Conservation (phyloP, 1,284 basidiomycete genomes). For the Ceratobasidium sp. region DNA sequence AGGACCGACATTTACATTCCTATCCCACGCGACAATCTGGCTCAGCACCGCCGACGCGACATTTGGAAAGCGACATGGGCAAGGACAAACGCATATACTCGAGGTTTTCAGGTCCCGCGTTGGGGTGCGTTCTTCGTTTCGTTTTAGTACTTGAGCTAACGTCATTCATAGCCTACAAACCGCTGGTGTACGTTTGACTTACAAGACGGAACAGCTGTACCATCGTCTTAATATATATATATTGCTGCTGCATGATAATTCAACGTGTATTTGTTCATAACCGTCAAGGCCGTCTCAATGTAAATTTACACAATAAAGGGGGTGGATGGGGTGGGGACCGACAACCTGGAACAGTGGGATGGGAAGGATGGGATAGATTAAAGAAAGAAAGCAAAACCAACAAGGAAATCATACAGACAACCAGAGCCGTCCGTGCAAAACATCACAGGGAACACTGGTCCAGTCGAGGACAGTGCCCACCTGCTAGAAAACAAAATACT, state of each 20-base stretch:
- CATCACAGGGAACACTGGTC: no score
- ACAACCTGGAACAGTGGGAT: conserved; percentile 83
- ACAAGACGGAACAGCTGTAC: neutral
- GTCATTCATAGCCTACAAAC: neutral
- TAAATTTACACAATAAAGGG: conserved; percentile 7
- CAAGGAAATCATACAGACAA: neutral
- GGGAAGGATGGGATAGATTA: neutral
- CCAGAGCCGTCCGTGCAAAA: neutral
- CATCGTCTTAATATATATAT: no score
- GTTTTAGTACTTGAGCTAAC: neutral
- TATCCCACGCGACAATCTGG: conserved; percentile 75
- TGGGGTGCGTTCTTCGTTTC: conserved; percentile 25
- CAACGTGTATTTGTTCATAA: conserved; percentile 17
- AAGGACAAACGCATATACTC: conserved; percentile 29
- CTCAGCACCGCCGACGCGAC: conserved; percentile 51
- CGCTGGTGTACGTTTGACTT: conserved; percentile 20
- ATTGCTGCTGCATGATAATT: conserved; percentile 5
- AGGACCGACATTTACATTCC: conserved; percentile 72
- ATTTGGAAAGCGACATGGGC: conserved; percentile 23
- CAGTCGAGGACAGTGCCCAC: no score
- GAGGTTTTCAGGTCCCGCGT: conserved; percentile 43
- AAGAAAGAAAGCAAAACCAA: conserved; percentile 3
- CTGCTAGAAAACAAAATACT: conserved; percentile 7
- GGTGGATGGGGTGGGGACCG: conserved; percentile 71
- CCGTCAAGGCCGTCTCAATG: neutral